These are phyloP conservation scores for Jackrogersella minutella DNA, from an alignment of 495 filamentous ascomycete species.

Conservation along the genomic window DNA sequence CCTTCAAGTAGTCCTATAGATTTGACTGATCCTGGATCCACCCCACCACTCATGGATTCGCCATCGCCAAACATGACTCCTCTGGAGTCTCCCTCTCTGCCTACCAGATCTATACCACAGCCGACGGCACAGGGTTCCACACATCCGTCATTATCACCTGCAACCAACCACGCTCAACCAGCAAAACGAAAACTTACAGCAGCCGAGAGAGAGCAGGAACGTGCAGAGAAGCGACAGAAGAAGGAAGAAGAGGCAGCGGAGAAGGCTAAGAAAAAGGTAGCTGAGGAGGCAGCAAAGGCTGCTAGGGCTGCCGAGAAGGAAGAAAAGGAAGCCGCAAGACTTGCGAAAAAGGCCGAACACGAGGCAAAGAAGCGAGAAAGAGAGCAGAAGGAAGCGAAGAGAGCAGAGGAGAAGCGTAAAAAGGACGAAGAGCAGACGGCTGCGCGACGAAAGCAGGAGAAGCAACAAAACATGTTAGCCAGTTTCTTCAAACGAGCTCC, in stretches of 20 bases:
- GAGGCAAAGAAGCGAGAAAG: slow-evolving; percentile 5
- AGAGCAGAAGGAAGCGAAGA: slow-evolving; percentile 30
- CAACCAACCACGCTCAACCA: slow-evolving; percentile 13
- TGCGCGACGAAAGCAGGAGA: slow-evolving; percentile 63
- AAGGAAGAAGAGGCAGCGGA: slow-evolving; percentile 53
- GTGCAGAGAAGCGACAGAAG: slow-evolving; percentile 47
- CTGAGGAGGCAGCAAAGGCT: slow-evolving; percentile 51
- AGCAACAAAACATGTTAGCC: slow-evolving; percentile 65
- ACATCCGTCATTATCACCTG: slow-evolving; percentile 7
- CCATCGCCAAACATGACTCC: slow-evolving; percentile 45
- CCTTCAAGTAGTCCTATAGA: slow-evolving; percentile 43
- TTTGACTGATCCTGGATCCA: slow-evolving; percentile 48
- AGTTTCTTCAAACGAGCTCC: slow-evolving; percentile 55
- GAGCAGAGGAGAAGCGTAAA: slow-evolving; percentile 45
- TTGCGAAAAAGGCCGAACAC: background rate
- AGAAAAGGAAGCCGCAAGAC: slow-evolving; percentile 42
- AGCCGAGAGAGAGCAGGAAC: slow-evolving; percentile 63
- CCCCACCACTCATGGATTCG: slow-evolving; percentile 40
- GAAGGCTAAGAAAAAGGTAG: slow-evolving; percentile 60
- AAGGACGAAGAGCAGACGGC: slow-evolving; percentile 61
- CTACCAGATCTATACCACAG: slow-evolving; percentile 2
- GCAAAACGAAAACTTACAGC: slow-evolving; percentile 23
- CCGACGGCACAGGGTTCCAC: slow-evolving; percentile 1
- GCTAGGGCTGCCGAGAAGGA: slow-evolving; percentile 50
- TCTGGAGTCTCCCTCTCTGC: slow-evolving; percentile 2